Conservation (phyloP, 1,139 yeast genomes). For the Candida neerlandica region DNA sequence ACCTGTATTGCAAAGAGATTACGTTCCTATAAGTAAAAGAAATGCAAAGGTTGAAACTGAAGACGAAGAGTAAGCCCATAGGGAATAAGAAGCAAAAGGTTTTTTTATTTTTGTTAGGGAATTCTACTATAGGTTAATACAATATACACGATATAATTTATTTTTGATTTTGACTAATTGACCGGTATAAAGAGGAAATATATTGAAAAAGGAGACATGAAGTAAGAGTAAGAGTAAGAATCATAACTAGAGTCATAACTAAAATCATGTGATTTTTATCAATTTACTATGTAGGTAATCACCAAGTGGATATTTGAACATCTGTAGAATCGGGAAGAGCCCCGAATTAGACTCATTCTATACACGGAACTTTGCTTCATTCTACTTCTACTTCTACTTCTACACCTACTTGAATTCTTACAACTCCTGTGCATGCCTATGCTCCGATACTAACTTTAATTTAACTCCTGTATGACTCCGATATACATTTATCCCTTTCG, state of each 20-base stretch:
- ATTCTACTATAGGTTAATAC: not conserved
- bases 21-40: conserved; percentile 49
- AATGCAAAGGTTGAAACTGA: not conserved
- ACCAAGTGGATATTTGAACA: not conserved
- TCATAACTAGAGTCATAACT: no score
- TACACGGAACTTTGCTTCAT: not conserved
- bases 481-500: not conserved
- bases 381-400: not conserved
- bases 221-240: not conserved
- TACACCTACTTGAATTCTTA: no score
- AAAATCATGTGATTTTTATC: not conserved
- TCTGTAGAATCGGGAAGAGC: no score
- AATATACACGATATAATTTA: conserved; percentile 1
- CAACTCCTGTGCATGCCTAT: not conserved
- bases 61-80: not conserved
- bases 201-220: no score
- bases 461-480: not conserved
- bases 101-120: no score
- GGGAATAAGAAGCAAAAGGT: no score
- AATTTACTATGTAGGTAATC: not conserved
- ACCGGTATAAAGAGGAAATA: not conserved
- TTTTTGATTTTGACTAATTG: not conserved
- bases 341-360: no score
- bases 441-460: not conserved
- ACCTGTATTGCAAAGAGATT: conserved; percentile 41